These are phyloP conservation scores for Boletus insuetus DNA, from an alignment of 768 basidiomycete genomes.

Conservation along the genomic window DNA sequence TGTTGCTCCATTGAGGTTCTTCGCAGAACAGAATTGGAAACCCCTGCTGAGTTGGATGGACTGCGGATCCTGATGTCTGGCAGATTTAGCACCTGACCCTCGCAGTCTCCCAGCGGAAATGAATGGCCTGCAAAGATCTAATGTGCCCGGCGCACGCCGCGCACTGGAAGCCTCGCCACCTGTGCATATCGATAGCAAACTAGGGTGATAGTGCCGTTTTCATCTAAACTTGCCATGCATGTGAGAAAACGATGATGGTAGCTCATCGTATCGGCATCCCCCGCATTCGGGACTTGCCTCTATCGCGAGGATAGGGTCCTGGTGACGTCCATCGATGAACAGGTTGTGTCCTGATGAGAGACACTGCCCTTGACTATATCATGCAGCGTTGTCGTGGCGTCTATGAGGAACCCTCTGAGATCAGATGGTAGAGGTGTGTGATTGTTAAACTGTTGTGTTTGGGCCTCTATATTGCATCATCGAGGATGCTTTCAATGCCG, in stretches of 20 bases:
- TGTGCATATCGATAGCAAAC: not conserved
- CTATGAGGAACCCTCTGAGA: not conserved
- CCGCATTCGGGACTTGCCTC: not conserved
- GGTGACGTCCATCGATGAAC: not conserved
- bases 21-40: constrained; percentile 7
- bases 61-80: constrained; percentile 5
- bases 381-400: not conserved
- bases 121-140: constrained; percentile 1
- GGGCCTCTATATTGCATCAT: not conserved
- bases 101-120: constrained; percentile 14
- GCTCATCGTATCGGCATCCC: not conserved
- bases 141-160: not conserved
- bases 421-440: not conserved
- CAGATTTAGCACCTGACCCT: constrained; percentile 8
- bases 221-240: not conserved
- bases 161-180: not conserved
- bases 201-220: not conserved
- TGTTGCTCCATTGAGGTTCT: constrained; percentile 4
- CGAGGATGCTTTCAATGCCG: not conserved
- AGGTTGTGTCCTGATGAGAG: not conserved
- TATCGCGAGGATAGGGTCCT: not conserved
- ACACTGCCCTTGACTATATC: not conserved
- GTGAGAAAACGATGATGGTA: not conserved
- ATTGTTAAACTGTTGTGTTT: not conserved
- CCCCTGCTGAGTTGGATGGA: not conserved